phyloP scores from a whole-genome alignment of 1,284 basidiomycete genomes.

The Sanghuangporus baumii region DNA sequence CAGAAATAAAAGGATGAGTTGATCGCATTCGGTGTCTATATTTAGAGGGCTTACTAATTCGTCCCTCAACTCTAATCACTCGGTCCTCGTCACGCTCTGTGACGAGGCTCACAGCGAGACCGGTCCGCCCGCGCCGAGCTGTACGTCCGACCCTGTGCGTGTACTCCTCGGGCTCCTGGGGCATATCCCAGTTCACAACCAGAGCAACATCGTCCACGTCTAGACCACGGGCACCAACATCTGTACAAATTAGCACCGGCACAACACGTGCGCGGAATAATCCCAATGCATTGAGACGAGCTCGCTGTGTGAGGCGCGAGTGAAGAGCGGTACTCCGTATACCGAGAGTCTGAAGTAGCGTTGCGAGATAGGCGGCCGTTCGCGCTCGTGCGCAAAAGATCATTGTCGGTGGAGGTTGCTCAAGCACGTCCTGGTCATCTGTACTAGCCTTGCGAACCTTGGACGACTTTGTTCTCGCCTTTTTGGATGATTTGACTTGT shows the following conservation, averaged over 20 bases:
- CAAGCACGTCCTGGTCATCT: slow-evolving; percentile 46
- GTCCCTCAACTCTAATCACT: slow-evolving; percentile 78
- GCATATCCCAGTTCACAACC: slow-evolving; percentile 96
- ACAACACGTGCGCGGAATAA: slow-evolving; percentile 87
- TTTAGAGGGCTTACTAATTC: slow-evolving; percentile 55
- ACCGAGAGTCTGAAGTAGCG: slow-evolving; percentile 70
- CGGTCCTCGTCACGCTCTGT: slow-evolving; percentile 90
- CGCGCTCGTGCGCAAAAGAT: slow-evolving; percentile 89
- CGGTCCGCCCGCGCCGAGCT: slow-evolving; percentile 87
- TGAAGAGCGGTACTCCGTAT: slow-evolving; percentile 90
- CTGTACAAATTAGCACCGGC: slow-evolving; percentile 90
- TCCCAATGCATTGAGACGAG: slow-evolving; percentile 78
- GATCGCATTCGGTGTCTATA: not conserved
- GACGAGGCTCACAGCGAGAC: slow-evolving; percentile 90
- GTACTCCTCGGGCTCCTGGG: slow-evolving; percentile 71
- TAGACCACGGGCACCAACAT: slow-evolving; percentile 90
- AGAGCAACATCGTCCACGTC: slow-evolving; percentile 95
- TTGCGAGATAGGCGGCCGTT: slow-evolving; percentile 87
- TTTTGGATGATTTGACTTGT: slow-evolving; percentile 32
- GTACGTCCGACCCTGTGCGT: slow-evolving; percentile 86
- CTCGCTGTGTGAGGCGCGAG: slow-evolving; percentile 87
- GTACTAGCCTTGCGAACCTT: slow-evolving; percentile 30
- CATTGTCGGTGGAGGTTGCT: slow-evolving; percentile 86
- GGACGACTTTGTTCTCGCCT: slow-evolving; percentile 23
- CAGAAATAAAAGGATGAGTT: not conserved